Percentiles rank a stretch among this genome's conserved stretches.
phyloP scores from a whole-genome alignment of 805 yeast species.

The Candida saitoana region DNA sequence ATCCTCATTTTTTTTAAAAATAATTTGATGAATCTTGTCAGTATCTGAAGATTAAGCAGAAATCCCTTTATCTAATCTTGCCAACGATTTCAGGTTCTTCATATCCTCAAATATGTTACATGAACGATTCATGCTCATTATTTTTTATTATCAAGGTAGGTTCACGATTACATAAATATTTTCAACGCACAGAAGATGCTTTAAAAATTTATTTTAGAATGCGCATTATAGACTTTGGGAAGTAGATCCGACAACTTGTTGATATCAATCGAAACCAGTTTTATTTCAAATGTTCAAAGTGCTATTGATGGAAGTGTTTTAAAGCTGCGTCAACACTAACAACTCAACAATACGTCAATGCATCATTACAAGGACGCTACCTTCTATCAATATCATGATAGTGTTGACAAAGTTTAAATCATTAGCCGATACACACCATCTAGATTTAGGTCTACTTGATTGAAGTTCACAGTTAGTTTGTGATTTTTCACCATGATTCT shows the following conservation, averaged over 20 bases:
- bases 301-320: no score
- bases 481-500: no score
- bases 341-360: background rate
- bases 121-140: background rate
- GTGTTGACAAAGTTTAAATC: background rate
- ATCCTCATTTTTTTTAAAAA: no score
- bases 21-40: background rate
- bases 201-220: background rate
- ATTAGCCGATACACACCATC: background rate
- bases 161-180: background rate
- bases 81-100: background rate
- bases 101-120: background rate
- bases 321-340: no score
- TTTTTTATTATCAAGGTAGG: background rate
- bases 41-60: background rate
- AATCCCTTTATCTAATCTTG: slow-evolving; percentile 1
- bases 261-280: no score
- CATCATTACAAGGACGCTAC: background rate
- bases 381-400: background rate
- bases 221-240: no score
- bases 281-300: no score
- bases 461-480: no score
- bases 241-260: no score
- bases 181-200: background rate
- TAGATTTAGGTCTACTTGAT: background rate